Evolutionary conservation across 805 yeast genomes (phyloP), one percentile per base, ranked within the genome.

Genomic region (Yarrowia deformans): DNA sequence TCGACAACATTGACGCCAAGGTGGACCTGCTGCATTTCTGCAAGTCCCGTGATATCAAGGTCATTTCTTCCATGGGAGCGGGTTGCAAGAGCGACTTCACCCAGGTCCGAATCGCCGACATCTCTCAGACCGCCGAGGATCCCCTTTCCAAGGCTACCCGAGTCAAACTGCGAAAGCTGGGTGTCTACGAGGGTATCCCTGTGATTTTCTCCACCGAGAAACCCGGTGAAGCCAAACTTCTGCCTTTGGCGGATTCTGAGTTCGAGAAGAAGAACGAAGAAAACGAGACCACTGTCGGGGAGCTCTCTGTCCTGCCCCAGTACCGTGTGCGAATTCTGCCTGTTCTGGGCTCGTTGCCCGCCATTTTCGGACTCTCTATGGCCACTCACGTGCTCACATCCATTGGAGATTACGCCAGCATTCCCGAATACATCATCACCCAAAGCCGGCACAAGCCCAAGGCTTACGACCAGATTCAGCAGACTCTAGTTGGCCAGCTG

Each of bases 51-150:
- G 78, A 83, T 1, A 76, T 94, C 42, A 86, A 85, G n/a, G 90
- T 93, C 40, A 85, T 95, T 48, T 88, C 97, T 5, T 90, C 97
- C 0, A 96, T 96, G 87, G 99, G 99, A 35, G 98, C 99, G 0
- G 97, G 97, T 5, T 90, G 97, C 73, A 95, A 95, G 78, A 89
- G 97, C 67, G 99, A 95, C 77, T 96, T 98, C 13, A 89, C 98
- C 2, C 83, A 98, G 75, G 86, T 95, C 69, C 90, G 92, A 76
- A 84, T 95, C 50, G 93, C 93, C 42, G 99, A 95, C 79, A 87
- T 95, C 68, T 88, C 96, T 42, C 86, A 85, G 67, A 91, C 99
- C 0, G 94, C 90, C 75, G 99, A 95, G 78, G 99, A 95, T 78
- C 95, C 98, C 8, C 82, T 95, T 70, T 91, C 97, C 14, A 85